Conservation (phyloP, 306 rosid species). For the Ceratonia siliqua region DNA sequence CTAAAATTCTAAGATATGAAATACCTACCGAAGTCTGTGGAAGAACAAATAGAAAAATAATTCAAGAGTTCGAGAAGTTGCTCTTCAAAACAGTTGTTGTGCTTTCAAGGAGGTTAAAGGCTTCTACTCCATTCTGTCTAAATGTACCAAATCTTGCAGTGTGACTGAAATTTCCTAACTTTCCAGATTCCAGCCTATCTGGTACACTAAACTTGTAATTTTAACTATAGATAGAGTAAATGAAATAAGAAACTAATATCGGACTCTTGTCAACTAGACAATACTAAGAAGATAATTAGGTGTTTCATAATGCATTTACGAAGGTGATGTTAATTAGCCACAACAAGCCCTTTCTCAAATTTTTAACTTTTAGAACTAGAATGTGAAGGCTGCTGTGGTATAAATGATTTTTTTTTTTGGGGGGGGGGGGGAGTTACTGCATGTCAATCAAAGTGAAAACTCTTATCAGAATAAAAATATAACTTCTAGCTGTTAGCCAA, state of each 20-base stretch:
- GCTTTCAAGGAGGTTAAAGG: neutral
- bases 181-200: neutral
- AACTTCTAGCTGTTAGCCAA: neutral
- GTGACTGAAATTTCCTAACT: conserved; percentile 7
- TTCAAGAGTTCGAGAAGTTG: too few relatives aligned
- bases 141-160: neutral
- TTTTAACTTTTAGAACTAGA: conserved; percentile 21
- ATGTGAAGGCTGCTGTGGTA: neutral
- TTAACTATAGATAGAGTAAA: neutral
- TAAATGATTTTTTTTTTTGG: neutral
- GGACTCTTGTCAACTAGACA: neutral
- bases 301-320: neutral
- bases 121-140: conserved; percentile 1
- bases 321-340: neutral
- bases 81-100: neutral
- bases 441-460: neutral
- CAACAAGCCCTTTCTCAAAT: conserved; percentile 17
- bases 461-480: neutral
- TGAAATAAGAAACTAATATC: neutral
- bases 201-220: conserved; percentile 1
- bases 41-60: too few relatives aligned
- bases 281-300: neutral
- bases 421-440: neutral
- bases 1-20: too few relatives aligned
- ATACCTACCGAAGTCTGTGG: too few relatives aligned